Evolutionary conservation across 2,329 filamentous ascomycete genomes (phyloP), one percentile per base, ranked within the genome.

Genomic region (Exophiala alcalophila): DNA sequence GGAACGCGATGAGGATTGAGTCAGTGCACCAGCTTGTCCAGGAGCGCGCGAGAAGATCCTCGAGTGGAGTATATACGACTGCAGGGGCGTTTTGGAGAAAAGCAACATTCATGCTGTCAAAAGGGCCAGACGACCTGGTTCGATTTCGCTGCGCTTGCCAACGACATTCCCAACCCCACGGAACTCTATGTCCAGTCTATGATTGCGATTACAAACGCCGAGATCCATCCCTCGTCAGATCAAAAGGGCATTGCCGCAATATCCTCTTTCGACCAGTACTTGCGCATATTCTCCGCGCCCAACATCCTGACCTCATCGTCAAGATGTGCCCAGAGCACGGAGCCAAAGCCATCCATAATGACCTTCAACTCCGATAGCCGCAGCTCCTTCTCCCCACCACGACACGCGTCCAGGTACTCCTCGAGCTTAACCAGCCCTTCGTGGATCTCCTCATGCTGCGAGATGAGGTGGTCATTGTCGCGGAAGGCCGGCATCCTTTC

Each of bases 241-340:
- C 28, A 55, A 50, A 50, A 86, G 1, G 78, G 80, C 67, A 92
- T 73, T 37, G 68, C 65, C 61, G 65, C 70, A 64, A 95, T 81
- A 72, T 95, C 89, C 32, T 86, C 79, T 47, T 80, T 55, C 0
- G 73, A 84, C 86, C 86, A 95, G 64, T 85, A 89, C 64, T 73
- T 79, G 55, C 86, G 74, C 89, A 95, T 94, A 61, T 91, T 94
- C 63, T 92, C 85, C 30, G 88, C 88, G 2, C 83, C 78, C 21
- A 95, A 64, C 53, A 84, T 77, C 63, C 73, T 69, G 5, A 95
- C 88, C 72, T 95, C 89, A 56, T 90, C 82, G 57, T 92, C 86
- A 47, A 95, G 67, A 72, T 95, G 89, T 58, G 69, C 70, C 85
- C 87, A 91, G 34, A 95, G 63, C 50, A 94, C 85, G 7, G 72